Base-by-base conservation (phyloP, 2,329 filamentous ascomycete species). In the Ophiosphaerella korrae region DNA sequence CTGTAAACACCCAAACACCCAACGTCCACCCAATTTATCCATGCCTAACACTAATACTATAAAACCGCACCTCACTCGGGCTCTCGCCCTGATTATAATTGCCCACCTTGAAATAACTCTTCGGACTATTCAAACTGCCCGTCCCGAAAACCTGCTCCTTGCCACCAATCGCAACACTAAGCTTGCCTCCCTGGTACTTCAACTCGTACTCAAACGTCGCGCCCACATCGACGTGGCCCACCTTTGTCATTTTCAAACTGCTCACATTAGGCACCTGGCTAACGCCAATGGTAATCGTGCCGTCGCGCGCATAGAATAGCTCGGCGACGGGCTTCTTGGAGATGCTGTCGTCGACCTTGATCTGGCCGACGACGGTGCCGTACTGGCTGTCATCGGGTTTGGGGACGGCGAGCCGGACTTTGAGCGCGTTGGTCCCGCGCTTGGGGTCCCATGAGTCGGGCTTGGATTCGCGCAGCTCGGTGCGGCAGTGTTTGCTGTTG, bases 401-500 rank as follows among this genome's bases (percentile, higher is more conserved):
- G 0, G 55, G 35, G 2, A 74, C 72, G 0, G 53, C 51, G 6
- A 78, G 58, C 0, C 58, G 58, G 2, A 63, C 73, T 14, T 52
- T 68, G n/a, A 77, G 61, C 3, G 61, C 57, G 53, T 75, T 77
- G n/a, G 53, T 58, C 3, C 49, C 42, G n/a, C 50, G 58, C 9
- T 62, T 68, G 7, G 75, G 72, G 37, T 67, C 60, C 74, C 75
- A 63, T 1, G 73, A 74, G 7, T 42, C 43, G 2, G 61, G 61
- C 26, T 43, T 60, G 13, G 44, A 49, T 62, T 78, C 76, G 14
- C 75, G 74, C 11, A 78, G 62, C 57, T 78, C 76, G 8, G 73
- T 76, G 24, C 74, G 75, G 57, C 76, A 78, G 55, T 78, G 75
- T 39, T 71, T 48, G 59, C 74, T 76, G 62, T 75, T 69, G 1